Conservation (phyloP, 2,329 filamentous ascomycete species). For the Trichoderma polysporum region DNA sequence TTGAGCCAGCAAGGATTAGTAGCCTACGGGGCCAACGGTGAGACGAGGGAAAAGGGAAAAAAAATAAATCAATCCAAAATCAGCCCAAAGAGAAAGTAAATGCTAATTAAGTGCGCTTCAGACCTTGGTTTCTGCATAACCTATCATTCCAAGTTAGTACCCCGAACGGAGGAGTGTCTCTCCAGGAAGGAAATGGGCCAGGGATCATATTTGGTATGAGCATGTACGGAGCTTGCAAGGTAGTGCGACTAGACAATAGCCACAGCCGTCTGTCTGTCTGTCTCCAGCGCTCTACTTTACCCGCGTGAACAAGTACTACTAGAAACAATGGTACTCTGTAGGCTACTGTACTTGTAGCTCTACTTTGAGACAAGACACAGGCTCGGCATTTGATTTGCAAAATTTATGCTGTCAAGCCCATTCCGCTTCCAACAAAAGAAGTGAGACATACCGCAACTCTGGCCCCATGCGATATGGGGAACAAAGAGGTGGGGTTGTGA, state of each 20-base stretch:
- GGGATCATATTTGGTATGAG: neutral
- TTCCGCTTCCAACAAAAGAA: neutral
- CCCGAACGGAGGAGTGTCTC: neutral
- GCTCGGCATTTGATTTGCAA: neutral
- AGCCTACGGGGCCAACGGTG: slow-evolving; percentile 11
- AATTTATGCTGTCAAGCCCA: neutral
- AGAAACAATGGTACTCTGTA: neutral
- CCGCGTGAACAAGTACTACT: neutral
- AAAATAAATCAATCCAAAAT: neutral
- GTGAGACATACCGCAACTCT: slow-evolving; percentile 16
- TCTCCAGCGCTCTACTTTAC: neutral
- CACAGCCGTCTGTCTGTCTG: neutral
- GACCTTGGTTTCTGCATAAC: slow-evolving; percentile 1
- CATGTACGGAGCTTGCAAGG: neutral
- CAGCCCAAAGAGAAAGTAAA: neutral
- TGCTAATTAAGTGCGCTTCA: neutral
- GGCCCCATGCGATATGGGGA: slow-evolving; percentile 5
- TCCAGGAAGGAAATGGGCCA: neutral
- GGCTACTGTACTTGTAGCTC: neutral
- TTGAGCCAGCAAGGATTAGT: slow-evolving; percentile 3
- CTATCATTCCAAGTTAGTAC: slow-evolving; percentile 2
- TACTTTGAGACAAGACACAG: neutral
- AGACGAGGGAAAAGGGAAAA: slow-evolving; percentile 7
- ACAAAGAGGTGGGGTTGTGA: slow-evolving; percentile 6
- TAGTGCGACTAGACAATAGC: neutral